These are phyloP conservation scores for Epichloe gansuensis DNA, from an alignment of 2,329 filamentous ascomycete genomes.

Conservation along the genomic window DNA sequence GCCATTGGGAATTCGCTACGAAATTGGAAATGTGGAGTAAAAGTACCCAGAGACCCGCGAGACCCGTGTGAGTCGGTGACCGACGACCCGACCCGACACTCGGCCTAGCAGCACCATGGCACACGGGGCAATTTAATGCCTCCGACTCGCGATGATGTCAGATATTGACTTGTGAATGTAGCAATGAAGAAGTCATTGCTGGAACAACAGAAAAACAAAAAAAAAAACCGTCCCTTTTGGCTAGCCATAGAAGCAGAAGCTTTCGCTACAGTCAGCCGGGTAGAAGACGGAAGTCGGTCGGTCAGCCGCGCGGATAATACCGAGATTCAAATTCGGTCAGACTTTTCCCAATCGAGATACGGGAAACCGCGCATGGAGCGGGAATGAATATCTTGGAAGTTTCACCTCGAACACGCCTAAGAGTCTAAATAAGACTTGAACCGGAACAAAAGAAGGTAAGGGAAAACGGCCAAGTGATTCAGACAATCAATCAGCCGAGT, in stretches of 20 bases:
- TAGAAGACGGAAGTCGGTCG: constrained; percentile 3
- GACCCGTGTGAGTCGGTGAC: background rate
- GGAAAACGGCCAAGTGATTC: background rate
- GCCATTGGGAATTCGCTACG: no score
- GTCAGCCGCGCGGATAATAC: background rate
- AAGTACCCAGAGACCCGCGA: no score
- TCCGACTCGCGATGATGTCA: no score
- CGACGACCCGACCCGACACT: background rate
- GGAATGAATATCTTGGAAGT: no score
- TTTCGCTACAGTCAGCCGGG: background rate
- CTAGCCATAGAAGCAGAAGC: background rate
- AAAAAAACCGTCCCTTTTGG: background rate
- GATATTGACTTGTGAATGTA: no score
- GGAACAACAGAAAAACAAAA: background rate
- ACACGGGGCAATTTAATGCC: no score
- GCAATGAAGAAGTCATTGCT: background rate
- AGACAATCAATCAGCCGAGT: no score
- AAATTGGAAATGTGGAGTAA: no score
- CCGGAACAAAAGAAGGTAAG: background rate
- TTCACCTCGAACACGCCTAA: no score
- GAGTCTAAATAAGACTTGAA: no score
- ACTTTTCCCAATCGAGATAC: background rate
- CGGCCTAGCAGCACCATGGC: background rate
- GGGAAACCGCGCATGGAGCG: background rate
- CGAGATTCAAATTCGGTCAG: background rate